Conservation (phyloP, 202 grass and related monocot species). For the Hordeum pubiflorum region DNA sequence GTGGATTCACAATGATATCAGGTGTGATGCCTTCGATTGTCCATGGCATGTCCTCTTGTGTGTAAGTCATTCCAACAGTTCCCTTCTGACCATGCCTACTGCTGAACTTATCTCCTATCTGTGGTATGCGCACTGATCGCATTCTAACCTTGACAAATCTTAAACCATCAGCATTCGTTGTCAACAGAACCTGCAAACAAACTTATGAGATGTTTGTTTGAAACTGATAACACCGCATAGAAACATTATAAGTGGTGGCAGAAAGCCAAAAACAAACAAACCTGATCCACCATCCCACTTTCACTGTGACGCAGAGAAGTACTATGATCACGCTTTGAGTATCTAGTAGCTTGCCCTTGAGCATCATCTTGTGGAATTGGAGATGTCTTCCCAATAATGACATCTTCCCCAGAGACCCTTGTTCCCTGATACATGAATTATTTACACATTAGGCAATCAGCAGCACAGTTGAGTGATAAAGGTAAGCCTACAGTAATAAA, state of each 20-base stretch:
- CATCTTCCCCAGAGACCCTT: conserved; percentile 94
- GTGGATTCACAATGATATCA: conserved; percentile 98
- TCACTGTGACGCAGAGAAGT: conserved; percentile 89
- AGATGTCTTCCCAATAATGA: conserved; percentile 97
- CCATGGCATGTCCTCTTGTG: conserved; percentile 99
- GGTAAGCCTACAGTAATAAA: background rate
- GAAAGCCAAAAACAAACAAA: conserved; percentile 18
- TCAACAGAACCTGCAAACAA: conserved; percentile 75
- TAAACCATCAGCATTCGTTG: conserved; percentile 98
- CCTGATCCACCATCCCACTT: conserved; percentile 99
- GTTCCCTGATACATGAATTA: conserved; percentile 61
- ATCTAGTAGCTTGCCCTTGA: conserved; percentile 86
- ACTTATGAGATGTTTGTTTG: conserved; percentile 2
- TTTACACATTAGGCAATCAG: conserved; percentile 12
- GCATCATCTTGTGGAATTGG: conserved; percentile 91
- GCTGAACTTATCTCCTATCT: conserved; percentile 98
- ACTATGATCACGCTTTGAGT: conserved; percentile 85
- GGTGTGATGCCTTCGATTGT: conserved; percentile 97
- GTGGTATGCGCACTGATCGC: conserved; percentile 92
- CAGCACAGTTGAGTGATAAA: background rate
- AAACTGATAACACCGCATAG: background rate
- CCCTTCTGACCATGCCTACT: conserved; percentile 98
- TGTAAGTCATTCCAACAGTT: conserved; percentile 99
- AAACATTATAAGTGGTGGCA: background rate
- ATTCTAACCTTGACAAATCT: conserved; percentile 97